These are phyloP conservation scores for Solanum pennellii DNA, from an alignment of 257 asterid species.

Conservation along the genomic window DNA sequence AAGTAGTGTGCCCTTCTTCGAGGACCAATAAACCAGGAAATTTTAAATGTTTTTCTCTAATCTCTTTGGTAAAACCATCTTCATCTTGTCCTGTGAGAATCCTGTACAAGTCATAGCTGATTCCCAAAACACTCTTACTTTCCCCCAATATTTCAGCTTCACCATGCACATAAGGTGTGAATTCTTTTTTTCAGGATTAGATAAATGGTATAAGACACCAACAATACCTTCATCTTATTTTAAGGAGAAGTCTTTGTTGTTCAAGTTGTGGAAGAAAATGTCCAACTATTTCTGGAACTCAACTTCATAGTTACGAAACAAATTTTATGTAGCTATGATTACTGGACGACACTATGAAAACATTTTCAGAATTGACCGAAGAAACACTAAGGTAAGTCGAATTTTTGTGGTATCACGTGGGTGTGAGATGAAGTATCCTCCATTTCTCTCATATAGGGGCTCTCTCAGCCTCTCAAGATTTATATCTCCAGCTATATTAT, in stretches of 20 bases:
- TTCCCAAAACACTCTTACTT: background rate
- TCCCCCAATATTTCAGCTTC: background rate
- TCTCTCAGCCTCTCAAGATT: background rate
- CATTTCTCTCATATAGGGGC: background rate
- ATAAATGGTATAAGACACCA: background rate
- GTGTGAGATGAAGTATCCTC: background rate
- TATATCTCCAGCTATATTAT: background rate
- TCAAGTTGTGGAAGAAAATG: background rate
- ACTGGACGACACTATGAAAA: background rate
- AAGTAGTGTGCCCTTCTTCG: background rate
- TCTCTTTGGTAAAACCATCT: background rate
- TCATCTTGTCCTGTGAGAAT: background rate
- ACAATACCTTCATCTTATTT: background rate
- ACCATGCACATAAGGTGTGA: background rate
- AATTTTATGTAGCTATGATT: background rate
- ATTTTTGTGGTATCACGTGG: background rate
- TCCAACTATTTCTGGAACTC: background rate
- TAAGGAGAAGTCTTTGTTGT: background rate
- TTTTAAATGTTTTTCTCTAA: background rate
- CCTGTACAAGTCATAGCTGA: background rate
- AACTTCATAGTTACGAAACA: background rate
- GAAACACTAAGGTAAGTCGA: background rate
- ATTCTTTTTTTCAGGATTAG: too few relatives aligned
- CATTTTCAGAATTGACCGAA: background rate
- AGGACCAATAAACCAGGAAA: background rate